Conservation (phyloP, 345 rosid species). For the Gossypium turneri region DNA sequence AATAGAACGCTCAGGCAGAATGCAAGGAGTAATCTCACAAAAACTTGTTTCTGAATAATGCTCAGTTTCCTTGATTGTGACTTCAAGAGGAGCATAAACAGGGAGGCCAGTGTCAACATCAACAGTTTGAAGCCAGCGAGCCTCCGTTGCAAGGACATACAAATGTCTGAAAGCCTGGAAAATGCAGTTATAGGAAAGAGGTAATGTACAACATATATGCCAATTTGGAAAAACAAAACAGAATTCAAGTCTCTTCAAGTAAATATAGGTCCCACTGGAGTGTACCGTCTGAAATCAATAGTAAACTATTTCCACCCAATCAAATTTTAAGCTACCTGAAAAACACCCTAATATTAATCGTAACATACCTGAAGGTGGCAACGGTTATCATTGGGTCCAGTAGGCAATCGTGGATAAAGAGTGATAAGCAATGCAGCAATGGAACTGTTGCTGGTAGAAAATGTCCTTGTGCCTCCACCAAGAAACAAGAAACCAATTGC, state of each 20-base stretch:
- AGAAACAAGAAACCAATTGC: constrained; percentile 94
- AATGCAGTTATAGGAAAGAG: constrained; percentile 6
- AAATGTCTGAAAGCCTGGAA: constrained; percentile 95
- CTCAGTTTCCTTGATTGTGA: constrained; percentile 73
- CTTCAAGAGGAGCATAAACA: constrained; percentile 89
- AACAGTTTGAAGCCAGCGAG: constrained; percentile 94
- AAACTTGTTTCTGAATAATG: constrained; percentile 83
- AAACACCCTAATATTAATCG: not conserved
- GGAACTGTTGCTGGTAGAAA: constrained; percentile 80
- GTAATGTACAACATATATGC: constrained; percentile 16
- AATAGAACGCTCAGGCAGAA: constrained; percentile 89
- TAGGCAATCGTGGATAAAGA: constrained; percentile 87
- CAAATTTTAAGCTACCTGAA: not conserved
- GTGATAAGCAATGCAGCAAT: constrained; percentile 83
- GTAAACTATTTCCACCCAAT: not conserved
- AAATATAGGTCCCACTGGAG: not conserved
- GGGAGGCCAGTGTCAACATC: constrained; percentile 96
- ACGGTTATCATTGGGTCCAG: constrained; percentile 97
- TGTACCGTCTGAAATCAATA: not conserved
- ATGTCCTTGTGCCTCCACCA: constrained; percentile 90
- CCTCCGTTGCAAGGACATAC: constrained; percentile 91
- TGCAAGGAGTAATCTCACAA: constrained; percentile 88
- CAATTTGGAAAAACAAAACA: not conserved
- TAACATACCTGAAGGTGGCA: constrained; percentile 93
- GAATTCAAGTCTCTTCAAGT: not conserved